Percentiles rank a stretch among this genome's conserved stretches.
phyloP scores from a whole-genome alignment of 352 stramenopile genomes.

The Globisporangium lucens region DNA sequence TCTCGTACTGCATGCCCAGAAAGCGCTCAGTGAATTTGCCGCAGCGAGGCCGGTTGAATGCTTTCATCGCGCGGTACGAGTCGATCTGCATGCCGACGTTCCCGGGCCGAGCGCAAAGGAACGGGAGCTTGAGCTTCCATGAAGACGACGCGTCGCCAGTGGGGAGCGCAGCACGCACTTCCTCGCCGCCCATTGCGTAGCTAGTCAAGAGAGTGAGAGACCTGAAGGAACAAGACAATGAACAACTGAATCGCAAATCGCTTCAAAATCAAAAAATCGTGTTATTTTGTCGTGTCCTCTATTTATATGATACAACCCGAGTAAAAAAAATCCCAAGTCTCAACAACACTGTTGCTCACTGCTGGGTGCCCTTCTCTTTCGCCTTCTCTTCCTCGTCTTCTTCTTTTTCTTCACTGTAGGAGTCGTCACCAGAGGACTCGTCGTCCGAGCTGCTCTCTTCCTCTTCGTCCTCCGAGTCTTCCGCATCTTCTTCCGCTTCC shows the following conservation, averaged over 20 bases:
- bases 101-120: constrained; percentile 52
- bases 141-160: background rate
- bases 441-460: constrained; percentile 20
- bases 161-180: constrained; percentile 16
- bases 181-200: constrained; percentile 20
- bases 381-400: constrained; percentile 26
- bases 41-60: constrained; percentile 56
- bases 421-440: constrained; percentile 5
- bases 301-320: constrained; percentile 14
- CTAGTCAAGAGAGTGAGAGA: background rate
- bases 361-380: constrained; percentile 4
- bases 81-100: constrained; percentile 82
- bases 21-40: constrained; percentile 69
- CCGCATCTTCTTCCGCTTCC: constrained; percentile 16
- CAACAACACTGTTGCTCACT: background rate
- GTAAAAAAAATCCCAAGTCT: background rate
- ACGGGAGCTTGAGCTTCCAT: constrained; percentile 37
- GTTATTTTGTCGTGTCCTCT: constrained; percentile 13
- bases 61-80: constrained; percentile 52
- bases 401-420: constrained; percentile 25
- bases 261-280: background rate
- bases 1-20: constrained; percentile 59
- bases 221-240: background rate
- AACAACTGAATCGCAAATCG: background rate
- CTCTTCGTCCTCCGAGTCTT: constrained; percentile 4